These are phyloP conservation scores for Fraxinus greggii DNA, from an alignment of 305 asterid species.

Conservation along the genomic window DNA sequence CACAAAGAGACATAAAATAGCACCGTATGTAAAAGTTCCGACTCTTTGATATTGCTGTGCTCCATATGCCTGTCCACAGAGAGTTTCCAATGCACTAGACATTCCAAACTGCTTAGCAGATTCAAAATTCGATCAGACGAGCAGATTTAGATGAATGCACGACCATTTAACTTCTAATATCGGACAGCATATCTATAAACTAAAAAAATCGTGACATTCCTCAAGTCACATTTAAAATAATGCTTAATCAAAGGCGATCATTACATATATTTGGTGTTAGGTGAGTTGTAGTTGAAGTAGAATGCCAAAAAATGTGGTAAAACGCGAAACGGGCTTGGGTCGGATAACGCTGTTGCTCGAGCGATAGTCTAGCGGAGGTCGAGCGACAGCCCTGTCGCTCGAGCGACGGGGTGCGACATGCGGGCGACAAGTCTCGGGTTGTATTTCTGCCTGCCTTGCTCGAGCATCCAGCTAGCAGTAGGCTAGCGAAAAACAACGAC, in stretches of 20 bases:
- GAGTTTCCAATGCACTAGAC: slow-evolving; percentile 60
- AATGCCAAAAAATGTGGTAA: too few relatives aligned
- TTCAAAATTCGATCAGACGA: background rate
- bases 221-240: background rate
- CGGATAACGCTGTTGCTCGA: too few relatives aligned
- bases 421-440: too few relatives aligned
- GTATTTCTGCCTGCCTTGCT: too few relatives aligned
- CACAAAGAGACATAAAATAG: slow-evolving; percentile 46
- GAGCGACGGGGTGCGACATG: too few relatives aligned
- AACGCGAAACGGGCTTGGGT: too few relatives aligned
- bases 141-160: background rate
- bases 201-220: background rate
- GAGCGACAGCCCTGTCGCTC: too few relatives aligned
- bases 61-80: slow-evolving; percentile 69
- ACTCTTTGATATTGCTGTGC: slow-evolving; percentile 45
- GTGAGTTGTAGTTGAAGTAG: too few relatives aligned
- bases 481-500: too few relatives aligned
- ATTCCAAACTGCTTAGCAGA: slow-evolving; percentile 46
- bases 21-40: slow-evolving; percentile 47
- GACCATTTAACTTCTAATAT: background rate
- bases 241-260: background rate
- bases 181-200: background rate
- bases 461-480: too few relatives aligned
- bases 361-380: too few relatives aligned
- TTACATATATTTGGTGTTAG: background rate